Percentiles rank a stretch among this genome's conserved stretches.
phyloP scores from a whole-genome alignment of 2,329 filamentous ascomycete genomes.

The Penicillium corylophilum region DNA sequence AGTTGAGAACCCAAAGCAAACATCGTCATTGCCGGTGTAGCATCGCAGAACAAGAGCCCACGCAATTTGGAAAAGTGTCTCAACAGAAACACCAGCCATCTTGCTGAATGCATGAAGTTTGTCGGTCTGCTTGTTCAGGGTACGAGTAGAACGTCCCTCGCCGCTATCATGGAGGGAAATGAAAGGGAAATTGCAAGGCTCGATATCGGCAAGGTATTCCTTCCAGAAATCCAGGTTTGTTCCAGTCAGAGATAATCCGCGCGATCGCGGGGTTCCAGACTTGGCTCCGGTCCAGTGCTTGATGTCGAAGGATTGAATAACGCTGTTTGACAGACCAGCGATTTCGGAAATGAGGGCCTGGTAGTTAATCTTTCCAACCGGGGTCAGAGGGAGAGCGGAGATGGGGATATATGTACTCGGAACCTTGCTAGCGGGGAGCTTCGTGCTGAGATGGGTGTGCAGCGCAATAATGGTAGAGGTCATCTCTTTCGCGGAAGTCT shows the following conservation, averaged over 20 bases:
- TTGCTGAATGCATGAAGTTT: slow-evolving; percentile 27
- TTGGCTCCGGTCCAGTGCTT: slow-evolving; percentile 19
- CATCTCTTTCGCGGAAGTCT: slow-evolving; percentile 12
- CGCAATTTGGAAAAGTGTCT: slow-evolving; percentile 39
- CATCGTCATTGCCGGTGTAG: slow-evolving; percentile 46
- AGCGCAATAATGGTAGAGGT: slow-evolving; percentile 15
- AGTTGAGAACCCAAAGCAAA: slow-evolving; percentile 47
- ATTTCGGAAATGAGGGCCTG: slow-evolving; percentile 17
- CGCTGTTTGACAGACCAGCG: slow-evolving; percentile 8
- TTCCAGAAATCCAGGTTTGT: slow-evolving; percentile 48
- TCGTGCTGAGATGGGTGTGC: slow-evolving; percentile 22
- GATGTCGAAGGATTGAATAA: slow-evolving; percentile 17
- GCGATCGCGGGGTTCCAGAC: slow-evolving; percentile 9
- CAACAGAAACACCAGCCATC: slow-evolving; percentile 18
- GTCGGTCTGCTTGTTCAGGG: slow-evolving; percentile 19
- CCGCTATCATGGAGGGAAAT: slow-evolving; percentile 16
- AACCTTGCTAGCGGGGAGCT: slow-evolving; percentile 34
- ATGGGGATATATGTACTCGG: slow-evolving; percentile 37
- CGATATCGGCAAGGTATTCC: slow-evolving; percentile 43
- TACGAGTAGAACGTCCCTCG: slow-evolving; percentile 11
- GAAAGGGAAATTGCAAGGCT: slow-evolving; percentile 49
- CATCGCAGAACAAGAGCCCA: slow-evolving; percentile 47
- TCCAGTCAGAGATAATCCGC: slow-evolving; percentile 20
- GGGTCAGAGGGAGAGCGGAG: slow-evolving; percentile 31
- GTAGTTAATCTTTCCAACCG: slow-evolving; percentile 35